A percentile compares a stretch with the other conserved stretches of the same genome.
Evolutionary conservation across 1,284 basidiomycete genomes (phyloP).

Genomic region (Trametes polyzona): DNA sequence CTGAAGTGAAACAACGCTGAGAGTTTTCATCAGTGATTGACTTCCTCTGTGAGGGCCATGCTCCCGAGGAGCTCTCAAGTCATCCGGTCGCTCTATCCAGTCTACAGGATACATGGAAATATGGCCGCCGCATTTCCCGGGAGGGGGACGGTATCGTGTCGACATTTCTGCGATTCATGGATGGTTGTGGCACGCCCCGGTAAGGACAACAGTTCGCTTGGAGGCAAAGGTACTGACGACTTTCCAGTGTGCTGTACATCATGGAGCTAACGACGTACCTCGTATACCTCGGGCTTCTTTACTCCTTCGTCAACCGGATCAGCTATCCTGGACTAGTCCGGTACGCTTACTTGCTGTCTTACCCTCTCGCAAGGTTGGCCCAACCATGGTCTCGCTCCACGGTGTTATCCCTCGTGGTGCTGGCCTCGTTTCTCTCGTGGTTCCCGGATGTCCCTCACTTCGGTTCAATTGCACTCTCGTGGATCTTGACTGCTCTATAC

Average conservation of each 20-base stretch:
- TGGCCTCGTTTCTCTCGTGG: conserved; percentile 37
- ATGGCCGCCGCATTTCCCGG: conserved; percentile 32
- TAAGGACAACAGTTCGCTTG: conserved; percentile 28
- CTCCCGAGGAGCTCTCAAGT: conserved; percentile 39
- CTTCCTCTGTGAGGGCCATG: conserved; percentile 39
- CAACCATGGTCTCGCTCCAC: conserved; percentile 29
- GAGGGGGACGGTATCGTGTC: conserved; percentile 6
- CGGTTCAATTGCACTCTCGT: conserved; percentile 40
- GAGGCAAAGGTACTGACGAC: neutral
- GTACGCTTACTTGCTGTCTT: neutral
- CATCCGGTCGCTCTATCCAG: conserved; percentile 48
- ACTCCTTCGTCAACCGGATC: conserved; percentile 43
- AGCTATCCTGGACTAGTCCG: neutral
- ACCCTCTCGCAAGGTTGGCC: conserved; percentile 36
- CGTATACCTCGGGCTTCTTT: conserved; percentile 44
- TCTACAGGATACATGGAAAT: conserved; percentile 47
- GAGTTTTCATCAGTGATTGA: conserved; percentile 45
- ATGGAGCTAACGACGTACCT: conserved; percentile 47
- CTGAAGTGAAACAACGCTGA: no score
- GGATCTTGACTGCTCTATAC: conserved; percentile 45
- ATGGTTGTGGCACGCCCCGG: conserved; percentile 49
- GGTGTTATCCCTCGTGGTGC: conserved; percentile 37
- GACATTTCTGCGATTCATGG: conserved; percentile 37
- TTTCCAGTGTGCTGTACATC: conserved; percentile 49
- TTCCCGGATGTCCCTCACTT: conserved; percentile 43